phyloP scores from a whole-genome alignment of 2,329 filamentous ascomycete genomes.

The Neoscytalidium dimidiatum region DNA sequence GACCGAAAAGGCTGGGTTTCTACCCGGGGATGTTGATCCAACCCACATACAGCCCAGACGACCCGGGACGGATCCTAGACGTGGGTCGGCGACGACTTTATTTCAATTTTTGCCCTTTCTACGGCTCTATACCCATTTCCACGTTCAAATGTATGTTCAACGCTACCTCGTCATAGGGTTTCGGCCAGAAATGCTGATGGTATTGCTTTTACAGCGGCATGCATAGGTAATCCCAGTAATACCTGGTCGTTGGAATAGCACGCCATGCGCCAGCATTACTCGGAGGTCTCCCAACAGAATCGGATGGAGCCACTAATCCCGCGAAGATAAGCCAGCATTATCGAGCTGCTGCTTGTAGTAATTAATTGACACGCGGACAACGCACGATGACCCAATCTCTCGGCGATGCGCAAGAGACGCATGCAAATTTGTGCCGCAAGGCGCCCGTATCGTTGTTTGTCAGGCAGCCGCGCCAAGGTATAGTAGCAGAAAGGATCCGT shows the following conservation, averaged over 20 bases:
- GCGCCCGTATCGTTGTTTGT: neutral
- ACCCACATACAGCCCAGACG: neutral
- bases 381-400: neutral
- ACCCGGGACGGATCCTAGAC: neutral
- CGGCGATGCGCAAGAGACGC: neutral
- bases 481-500: neutral
- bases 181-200: neutral
- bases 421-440: neutral
- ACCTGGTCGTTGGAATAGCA: neutral
- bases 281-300: neutral
- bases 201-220: neutral
- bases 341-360: neutral
- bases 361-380: neutral
- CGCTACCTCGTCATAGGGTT: neutral
- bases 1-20: no score
- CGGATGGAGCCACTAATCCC: neutral
- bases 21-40: neutral
- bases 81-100: neutral
- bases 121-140: conserved; percentile 2
- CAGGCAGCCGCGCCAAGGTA: neutral
- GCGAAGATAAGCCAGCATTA: neutral
- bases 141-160: neutral
- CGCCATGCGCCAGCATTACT: neutral
- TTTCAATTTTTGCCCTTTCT: neutral
- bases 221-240: neutral